phyloP scores from a whole-genome alignment of 257 asterid genomes.

The Rubia yunnanensis region DNA sequence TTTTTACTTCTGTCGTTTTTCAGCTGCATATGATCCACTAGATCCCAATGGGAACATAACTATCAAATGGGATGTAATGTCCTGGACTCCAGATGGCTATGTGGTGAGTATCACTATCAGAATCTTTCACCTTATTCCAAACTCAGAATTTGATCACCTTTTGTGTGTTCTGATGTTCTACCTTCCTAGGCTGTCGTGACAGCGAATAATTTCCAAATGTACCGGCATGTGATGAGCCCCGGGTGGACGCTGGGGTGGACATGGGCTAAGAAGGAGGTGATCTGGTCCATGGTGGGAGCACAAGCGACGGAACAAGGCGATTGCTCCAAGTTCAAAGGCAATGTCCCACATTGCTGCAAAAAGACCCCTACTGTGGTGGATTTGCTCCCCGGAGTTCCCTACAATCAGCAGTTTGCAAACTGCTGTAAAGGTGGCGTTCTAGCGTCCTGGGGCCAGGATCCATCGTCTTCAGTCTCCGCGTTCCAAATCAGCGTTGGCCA shows the following conservation, averaged over 20 bases:
- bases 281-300: constrained; percentile 72
- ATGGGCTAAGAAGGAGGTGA: constrained; percentile 78
- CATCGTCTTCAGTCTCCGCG: constrained; percentile 44
- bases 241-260: constrained; percentile 72
- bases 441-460: constrained; percentile 82
- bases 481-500: constrained; percentile 73
- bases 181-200: constrained; percentile 47
- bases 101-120: constrained; percentile 73
- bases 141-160: no score
- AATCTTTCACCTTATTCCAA: background rate
- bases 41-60: constrained; percentile 94
- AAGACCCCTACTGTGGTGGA: constrained; percentile 51
- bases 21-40: constrained; percentile 83
- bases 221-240: constrained; percentile 61
- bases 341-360: constrained; percentile 64
- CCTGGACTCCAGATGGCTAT: constrained; percentile 95
- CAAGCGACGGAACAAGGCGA: constrained; percentile 83
- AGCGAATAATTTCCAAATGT: constrained; percentile 68
- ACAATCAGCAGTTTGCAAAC: constrained; percentile 65
- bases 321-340: constrained; percentile 66
- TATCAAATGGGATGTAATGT: constrained; percentile 86
- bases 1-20: no score
- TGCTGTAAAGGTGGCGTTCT: constrained; percentile 80
- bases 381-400: constrained; percentile 70
- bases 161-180: background rate